Conservation (phyloP, 1,139 yeast genomes). For the Yamadazyma songkhlaensis region DNA sequence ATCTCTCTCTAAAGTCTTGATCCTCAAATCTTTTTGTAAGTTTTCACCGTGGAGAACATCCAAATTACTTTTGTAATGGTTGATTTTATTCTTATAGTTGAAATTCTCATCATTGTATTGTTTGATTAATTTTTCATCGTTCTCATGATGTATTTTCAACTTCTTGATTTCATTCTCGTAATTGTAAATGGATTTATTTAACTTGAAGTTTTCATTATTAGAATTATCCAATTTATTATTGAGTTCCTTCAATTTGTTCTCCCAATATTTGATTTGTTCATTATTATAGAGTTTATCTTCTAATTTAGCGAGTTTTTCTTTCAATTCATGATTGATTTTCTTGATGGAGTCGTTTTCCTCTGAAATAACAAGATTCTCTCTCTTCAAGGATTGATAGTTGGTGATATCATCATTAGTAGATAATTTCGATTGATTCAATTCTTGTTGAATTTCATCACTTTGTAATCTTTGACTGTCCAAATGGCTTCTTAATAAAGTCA, state of each 20-base stretch:
- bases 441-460: conserved; percentile 30
- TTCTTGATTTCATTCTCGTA: conserved; percentile 35
- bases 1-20: conserved; percentile 35
- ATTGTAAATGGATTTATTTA: conserved; percentile 28
- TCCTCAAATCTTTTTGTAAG: conserved; percentile 41
- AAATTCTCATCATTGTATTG: conserved; percentile 49
- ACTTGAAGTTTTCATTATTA: conserved; percentile 28
- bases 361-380: conserved; percentile 35
- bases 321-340: conserved; percentile 35
- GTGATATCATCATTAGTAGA: conserved; percentile 29
- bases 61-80: conserved; percentile 33
- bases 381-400: conserved; percentile 38
- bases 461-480: conserved; percentile 34
- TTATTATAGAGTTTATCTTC: conserved; percentile 45
- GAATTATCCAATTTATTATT: conserved; percentile 30
- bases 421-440: conserved; percentile 33
- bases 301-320: conserved; percentile 27
- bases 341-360: conserved; percentile 45
- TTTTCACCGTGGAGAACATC: conserved; percentile 35
- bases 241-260: conserved; percentile 33
- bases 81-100: conserved; percentile 42
- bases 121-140: conserved; percentile 37
- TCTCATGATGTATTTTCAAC: conserved; percentile 34
- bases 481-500: conserved; percentile 33
- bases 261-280: conserved; percentile 47